These are phyloP conservation scores for Metschnikowia chrysomelidarum DNA, from an alignment of 805 yeast species.

Conservation along the genomic window DNA sequence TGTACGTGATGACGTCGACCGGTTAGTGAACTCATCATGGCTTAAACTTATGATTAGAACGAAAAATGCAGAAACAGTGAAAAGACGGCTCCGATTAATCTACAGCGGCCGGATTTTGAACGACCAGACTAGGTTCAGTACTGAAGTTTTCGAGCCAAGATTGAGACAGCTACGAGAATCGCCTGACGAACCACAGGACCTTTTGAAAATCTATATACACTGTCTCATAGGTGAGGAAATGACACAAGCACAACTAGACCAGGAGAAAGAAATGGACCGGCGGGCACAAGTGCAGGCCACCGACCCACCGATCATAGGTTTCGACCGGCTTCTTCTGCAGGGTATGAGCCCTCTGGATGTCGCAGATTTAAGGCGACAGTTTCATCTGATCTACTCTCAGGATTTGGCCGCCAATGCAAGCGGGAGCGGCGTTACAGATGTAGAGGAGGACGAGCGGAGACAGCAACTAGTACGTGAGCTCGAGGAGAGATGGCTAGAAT, in stretches of 20 bases:
- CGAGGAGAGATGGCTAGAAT: slow-evolving; percentile 88
- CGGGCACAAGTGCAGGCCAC: slow-evolving; percentile 48
- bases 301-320: slow-evolving; percentile 72
- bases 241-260: slow-evolving; percentile 50
- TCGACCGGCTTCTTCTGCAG: slow-evolving; percentile 77
- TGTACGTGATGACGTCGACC: slow-evolving; percentile 31
- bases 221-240: slow-evolving; percentile 74
- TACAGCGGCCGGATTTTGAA: slow-evolving; percentile 66
- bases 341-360: slow-evolving; percentile 84
- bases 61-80: slow-evolving; percentile 15
- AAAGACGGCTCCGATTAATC: slow-evolving; percentile 58
- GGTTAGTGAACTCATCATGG: slow-evolving; percentile 30
- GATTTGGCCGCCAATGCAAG: slow-evolving; percentile 23
- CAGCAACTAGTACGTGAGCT: slow-evolving; percentile 51
- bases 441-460: slow-evolving; percentile 43
- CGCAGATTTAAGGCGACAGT: slow-evolving; percentile 68
- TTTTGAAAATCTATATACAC: slow-evolving; percentile 57
- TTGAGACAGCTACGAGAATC: slow-evolving; percentile 13
- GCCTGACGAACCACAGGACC: slow-evolving; percentile 11
- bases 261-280: slow-evolving; percentile 59
- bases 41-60: slow-evolving; percentile 30
- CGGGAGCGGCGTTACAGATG: slow-evolving; percentile 30
- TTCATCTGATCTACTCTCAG: slow-evolving; percentile 62
- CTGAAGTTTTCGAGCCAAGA: slow-evolving; percentile 43
- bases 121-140: slow-evolving; percentile 52